A percentile compares a stretch with the other conserved stretches of the same genome.
These are phyloP conservation scores for Leccinum pellstonianum DNA, from an alignment of 768 basidiomycete species.

Conservation along the genomic window DNA sequence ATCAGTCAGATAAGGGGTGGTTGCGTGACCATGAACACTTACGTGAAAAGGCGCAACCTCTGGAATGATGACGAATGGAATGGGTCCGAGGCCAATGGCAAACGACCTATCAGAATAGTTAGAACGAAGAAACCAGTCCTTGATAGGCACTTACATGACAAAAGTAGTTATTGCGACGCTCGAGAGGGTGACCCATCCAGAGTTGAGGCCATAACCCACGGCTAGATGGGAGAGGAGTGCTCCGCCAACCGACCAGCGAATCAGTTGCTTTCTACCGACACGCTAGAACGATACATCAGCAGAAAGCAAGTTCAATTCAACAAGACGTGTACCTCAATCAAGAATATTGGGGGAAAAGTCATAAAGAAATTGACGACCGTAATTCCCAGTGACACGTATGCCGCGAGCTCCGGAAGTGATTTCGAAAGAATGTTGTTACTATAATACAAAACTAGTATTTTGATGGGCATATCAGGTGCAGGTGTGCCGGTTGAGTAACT, in stretches of 20 bases:
- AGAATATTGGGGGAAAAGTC: conserved; percentile 79
- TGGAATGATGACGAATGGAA: conserved; percentile 91
- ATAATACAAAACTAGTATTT: conserved; percentile 74
- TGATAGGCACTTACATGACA: conserved; percentile 56
- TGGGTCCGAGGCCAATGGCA: conserved; percentile 85
- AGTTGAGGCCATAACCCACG: conserved; percentile 71
- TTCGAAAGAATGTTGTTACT: conserved; percentile 84
- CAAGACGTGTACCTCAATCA: conserved; percentile 64
- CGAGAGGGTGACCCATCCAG: conserved; percentile 55
- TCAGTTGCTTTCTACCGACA: conserved; percentile 67
- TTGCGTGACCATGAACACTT: conserved; percentile 29
- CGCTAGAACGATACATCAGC: conserved; percentile 42
- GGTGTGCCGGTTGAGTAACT: conserved; percentile 5
- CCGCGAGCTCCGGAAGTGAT: conserved; percentile 73
- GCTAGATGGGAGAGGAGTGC: conserved; percentile 62
- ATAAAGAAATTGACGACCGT: conserved; percentile 76
- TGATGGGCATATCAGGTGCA: background rate
- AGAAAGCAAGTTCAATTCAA: background rate
- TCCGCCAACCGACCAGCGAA: conserved; percentile 65
- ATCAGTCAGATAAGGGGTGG: background rate
- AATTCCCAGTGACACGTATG: conserved; percentile 81
- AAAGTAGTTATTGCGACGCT: conserved; percentile 77
- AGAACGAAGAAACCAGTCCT: background rate
- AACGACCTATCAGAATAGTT: conserved; percentile 58
- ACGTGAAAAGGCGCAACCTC: conserved; percentile 84